Evolutionary conservation across 768 basidiomycete genomes (phyloP).

Genomic region (Termitomyces sp.): DNA sequence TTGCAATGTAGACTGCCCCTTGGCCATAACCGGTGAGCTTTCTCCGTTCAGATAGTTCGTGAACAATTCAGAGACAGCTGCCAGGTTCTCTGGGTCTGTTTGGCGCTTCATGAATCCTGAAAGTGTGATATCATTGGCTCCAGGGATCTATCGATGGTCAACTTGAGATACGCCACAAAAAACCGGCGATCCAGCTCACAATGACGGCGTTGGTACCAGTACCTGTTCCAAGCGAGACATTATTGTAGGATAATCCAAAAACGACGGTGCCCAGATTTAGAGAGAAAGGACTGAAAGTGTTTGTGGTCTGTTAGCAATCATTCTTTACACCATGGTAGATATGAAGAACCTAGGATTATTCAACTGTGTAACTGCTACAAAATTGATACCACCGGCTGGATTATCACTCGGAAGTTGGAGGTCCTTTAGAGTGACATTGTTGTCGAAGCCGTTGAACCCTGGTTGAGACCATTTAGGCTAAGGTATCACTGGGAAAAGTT

Average conservation of each 20-base stretch:
- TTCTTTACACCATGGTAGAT: not conserved
- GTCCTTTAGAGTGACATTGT: slow-evolving; percentile 52
- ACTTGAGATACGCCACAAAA: slow-evolving; percentile 6
- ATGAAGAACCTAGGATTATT: slow-evolving; percentile 52
- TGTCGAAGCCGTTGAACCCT: slow-evolving; percentile 65
- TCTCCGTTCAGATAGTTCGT: slow-evolving; percentile 71
- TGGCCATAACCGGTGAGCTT: slow-evolving; percentile 55
- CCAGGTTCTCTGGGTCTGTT: slow-evolving; percentile 41
- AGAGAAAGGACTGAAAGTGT: slow-evolving; percentile 54
- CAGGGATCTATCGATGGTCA: slow-evolving; percentile 38
- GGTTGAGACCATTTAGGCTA: not conserved
- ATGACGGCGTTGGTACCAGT: slow-evolving; percentile 50
- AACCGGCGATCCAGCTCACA: slow-evolving; percentile 34
- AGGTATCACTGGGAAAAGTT: not conserved
- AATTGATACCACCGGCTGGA: slow-evolving; percentile 67
- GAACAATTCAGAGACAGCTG: slow-evolving; percentile 59
- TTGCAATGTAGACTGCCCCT: slow-evolving; percentile 58
- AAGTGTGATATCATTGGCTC: slow-evolving; percentile 58
- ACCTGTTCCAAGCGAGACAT: slow-evolving; percentile 56
- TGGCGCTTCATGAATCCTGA: slow-evolving; percentile 57
- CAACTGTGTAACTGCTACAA: slow-evolving; percentile 53
- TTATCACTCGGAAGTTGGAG: slow-evolving; percentile 67
- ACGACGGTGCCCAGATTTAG: slow-evolving; percentile 66
- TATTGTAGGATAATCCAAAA: slow-evolving; percentile 60
- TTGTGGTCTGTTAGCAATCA: not conserved